Conservation (phyloP, 2,329 filamentous ascomycete genomes). For the Trichoderma lentiforme region DNA sequence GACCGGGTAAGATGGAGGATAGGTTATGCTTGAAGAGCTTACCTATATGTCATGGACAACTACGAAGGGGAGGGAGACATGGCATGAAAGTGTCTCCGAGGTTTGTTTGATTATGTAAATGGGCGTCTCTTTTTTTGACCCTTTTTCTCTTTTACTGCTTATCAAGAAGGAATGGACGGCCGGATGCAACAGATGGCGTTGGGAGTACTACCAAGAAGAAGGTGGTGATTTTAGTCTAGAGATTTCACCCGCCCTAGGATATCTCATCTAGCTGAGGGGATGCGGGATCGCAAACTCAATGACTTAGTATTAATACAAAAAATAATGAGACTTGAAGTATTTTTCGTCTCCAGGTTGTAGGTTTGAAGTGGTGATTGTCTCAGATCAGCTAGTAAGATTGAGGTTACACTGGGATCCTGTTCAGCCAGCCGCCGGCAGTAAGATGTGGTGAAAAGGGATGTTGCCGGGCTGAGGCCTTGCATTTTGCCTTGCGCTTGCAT, state of each 20-base stretch:
- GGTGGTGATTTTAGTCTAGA: not conserved
- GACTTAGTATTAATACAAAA: not conserved
- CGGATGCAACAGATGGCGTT: slow-evolving; percentile 14
- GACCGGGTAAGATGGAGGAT: slow-evolving; percentile 28
- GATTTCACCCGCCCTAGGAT: not conserved
- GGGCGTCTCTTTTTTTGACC: not conserved
- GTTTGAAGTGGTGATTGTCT: not conserved
- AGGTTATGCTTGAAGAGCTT: not conserved
- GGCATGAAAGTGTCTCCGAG: not conserved
- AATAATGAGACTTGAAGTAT: not conserved
- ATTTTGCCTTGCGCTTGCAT: not conserved
- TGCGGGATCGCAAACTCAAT: not conserved
- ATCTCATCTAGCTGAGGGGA: not conserved
- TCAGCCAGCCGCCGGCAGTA: not conserved
- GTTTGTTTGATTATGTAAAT: not conserved
- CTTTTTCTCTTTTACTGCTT: not conserved
- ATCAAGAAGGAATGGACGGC: not conserved
- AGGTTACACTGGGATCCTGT: not conserved
- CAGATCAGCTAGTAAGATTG: not conserved
- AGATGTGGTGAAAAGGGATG: not conserved
- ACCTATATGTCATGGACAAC: not conserved
- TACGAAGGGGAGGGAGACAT: not conserved
- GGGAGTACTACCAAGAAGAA: slow-evolving; percentile 14
- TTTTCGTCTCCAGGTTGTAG: not conserved
- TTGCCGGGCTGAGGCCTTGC: not conserved